These are phyloP conservation scores for Wickerhamomyces sp. DNA, from an alignment of 1,139 yeast species.

Conservation along the genomic window DNA sequence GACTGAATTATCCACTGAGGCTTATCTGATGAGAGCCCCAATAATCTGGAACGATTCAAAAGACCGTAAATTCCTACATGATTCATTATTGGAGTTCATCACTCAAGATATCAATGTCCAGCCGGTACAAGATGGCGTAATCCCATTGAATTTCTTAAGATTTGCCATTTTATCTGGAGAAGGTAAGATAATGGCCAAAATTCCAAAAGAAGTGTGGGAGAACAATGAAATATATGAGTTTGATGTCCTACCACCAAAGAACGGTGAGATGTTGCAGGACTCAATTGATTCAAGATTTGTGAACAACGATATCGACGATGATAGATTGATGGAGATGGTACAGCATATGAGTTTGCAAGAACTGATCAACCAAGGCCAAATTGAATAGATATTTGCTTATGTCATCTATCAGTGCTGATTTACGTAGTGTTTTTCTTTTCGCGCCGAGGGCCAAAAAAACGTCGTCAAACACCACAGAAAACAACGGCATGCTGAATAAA, in stretches of 20 bases:
- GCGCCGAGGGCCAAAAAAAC: no score
- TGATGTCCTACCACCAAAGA: constrained; percentile 62
- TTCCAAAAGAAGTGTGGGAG: constrained; percentile 61
- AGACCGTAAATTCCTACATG: constrained; percentile 43
- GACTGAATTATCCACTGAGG: constrained; percentile 38
- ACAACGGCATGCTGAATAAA: neutral
- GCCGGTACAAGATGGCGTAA: constrained; percentile 22
- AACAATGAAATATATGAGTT: constrained; percentile 59
- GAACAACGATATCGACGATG: constrained; percentile 14
- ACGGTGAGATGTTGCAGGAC: constrained; percentile 33
- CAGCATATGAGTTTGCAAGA: constrained; percentile 23
- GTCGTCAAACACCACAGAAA: no score
- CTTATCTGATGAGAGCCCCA: constrained; percentile 49
- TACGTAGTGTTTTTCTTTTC: no score
- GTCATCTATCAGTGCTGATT: no score
- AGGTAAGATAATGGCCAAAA: constrained; percentile 60
- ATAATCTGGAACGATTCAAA: constrained; percentile 44
- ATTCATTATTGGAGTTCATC: constrained; percentile 38
- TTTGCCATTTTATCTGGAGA: constrained; percentile 70
- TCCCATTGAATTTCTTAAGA: constrained; percentile 59
- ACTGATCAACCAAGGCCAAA: constrained; percentile 11
- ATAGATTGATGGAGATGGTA: constrained; percentile 21
- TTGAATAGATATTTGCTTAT: no score
- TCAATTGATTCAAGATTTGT: constrained; percentile 32
- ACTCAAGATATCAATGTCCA: constrained; percentile 9